These are phyloP conservation scores for Rubia yunnanensis DNA, from an alignment of 257 asterid species.

Conservation along the genomic window DNA sequence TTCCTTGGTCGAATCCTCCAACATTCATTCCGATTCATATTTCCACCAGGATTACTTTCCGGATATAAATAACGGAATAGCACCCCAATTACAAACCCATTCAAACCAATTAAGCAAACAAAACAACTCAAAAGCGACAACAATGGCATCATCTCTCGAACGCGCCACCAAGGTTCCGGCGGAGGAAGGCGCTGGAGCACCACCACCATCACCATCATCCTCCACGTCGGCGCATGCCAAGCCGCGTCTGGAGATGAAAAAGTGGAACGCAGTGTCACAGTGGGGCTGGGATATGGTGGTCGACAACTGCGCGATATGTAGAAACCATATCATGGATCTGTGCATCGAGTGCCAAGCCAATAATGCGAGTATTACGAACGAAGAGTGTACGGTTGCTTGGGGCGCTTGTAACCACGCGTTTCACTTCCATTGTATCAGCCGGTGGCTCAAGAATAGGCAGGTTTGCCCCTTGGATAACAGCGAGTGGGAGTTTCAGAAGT, in stretches of 20 bases:
- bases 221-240: conserved; percentile 11
- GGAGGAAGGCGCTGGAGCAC: conserved; percentile 55
- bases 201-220: conserved; percentile 22
- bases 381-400: conserved; percentile 98
- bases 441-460: conserved; percentile 98
- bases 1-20: neutral
- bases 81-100: too few species aligned
- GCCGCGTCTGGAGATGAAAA: conserved; percentile 48
- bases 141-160: conserved; percentile 61
- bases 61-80: too few species aligned
- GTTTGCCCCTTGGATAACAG: conserved; percentile 97
- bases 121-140: neutral
- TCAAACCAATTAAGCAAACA: neutral
- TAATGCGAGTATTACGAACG: conserved; percentile 95
- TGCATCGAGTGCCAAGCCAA: conserved; percentile 98
- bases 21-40: neutral
- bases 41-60: neutral
- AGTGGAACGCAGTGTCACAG: conserved; percentile 85
- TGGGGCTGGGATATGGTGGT: conserved; percentile 99
- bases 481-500: conserved; percentile 98
- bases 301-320: conserved; percentile 90
- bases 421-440: conserved; percentile 97
- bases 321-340: conserved; percentile 96
- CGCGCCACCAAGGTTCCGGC: conserved; percentile 65
- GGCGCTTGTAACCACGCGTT: conserved; percentile 98